Base-by-base conservation (phyloP, 192 early-diverging fungal species). In the Pilobolus umbonatus region DNA sequence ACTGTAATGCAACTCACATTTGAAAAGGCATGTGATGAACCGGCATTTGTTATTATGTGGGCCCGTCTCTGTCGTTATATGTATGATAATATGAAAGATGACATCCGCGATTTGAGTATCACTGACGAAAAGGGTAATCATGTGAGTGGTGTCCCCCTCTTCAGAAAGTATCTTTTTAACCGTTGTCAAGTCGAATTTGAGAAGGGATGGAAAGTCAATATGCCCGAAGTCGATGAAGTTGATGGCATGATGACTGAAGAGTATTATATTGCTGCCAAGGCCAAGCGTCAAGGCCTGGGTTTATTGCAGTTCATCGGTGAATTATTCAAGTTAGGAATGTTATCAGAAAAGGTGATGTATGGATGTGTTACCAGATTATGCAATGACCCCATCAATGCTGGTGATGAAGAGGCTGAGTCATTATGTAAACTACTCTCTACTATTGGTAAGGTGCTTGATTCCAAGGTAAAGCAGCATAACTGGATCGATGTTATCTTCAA, bases 141-240 rank as follows among this genome's bases (percentile, higher is more conserved):
- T 28, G 64, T 85, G 38, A 50, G 68, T 8, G 86, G 86, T 56
- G 80, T 78, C n/a, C 78, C 72, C 60, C 73, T 89, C 24, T 97
- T 98, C 83, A 91, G 97, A 71, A 88, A 90, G 55, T 86, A 91
- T 48, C 76, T 99, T 43, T 75, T 99, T 38, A 93, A 89, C 69
- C 82, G 88, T 61, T 98, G 95, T 78, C 97, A 99, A 72, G 84
- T 87, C 55, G 97, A 93, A 68, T 99, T 96, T 75, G 94, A 96
- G 78, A 74, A 71, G 36, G 89, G 88, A 40, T 91, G 87, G 82
- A 96, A 93, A 73, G 80, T 87, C 69, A 84, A 89, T 55, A 80
- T 94, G 64, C 77, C 89, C 22, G 71, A 75, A 34, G 65, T 82
- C 46, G 79, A 80, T 26, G 79, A 84, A 29, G 77, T 71, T 34